Base-by-base conservation (phyloP, 306 rosid genomes). In the Hippophae rhamnoides region DNA sequence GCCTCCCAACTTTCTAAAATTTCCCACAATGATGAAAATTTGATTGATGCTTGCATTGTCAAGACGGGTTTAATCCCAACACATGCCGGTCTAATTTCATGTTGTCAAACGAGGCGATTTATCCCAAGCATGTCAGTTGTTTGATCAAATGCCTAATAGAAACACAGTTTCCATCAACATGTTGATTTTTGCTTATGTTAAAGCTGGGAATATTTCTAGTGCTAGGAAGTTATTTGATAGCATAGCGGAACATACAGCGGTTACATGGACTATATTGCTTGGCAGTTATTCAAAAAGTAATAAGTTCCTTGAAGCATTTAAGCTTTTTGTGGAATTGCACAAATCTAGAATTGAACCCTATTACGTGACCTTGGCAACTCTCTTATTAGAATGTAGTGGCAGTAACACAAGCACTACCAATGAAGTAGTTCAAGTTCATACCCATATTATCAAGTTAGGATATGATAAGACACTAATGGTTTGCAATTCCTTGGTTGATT, bases 261-360 rank as follows among this genome's bases (percentile, higher is more conserved):
- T 92, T 18, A 70, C 95, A 0, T 92, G 98, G 98, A 92, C 98
- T 8, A 85, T 87, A 68, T 62, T 92, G 48, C 87, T 92, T 1
- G 87, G 87, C 27, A 87, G 83, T 5, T 87, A 81, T 72, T 74
- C 87, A 7, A 72, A 76, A 47, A 68, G 70, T 52, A 76, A 72
- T 38, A 66, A 47, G 56, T 78, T 80, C 27, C 64, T 51, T 0
- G 89, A 81, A 66, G 96, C 96, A 5, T 76, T 80, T 47, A 46
- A 71, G 44, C 95, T 87, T 57, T 92, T 78, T 10, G 79, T 64
- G 5, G 74, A 80, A 52, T 87, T 92, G 99, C 69, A 51, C 57
- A 63, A 79, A 78, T 61, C 74, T 27, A 93, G 85, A 51, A 65
- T 52, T 0, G 53, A 42, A 52, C 85, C 84, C 2, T 96, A 92